Evolutionary conservation across 768 basidiomycete species (phyloP).

Genomic region (Tephrocybe sp.): DNA sequence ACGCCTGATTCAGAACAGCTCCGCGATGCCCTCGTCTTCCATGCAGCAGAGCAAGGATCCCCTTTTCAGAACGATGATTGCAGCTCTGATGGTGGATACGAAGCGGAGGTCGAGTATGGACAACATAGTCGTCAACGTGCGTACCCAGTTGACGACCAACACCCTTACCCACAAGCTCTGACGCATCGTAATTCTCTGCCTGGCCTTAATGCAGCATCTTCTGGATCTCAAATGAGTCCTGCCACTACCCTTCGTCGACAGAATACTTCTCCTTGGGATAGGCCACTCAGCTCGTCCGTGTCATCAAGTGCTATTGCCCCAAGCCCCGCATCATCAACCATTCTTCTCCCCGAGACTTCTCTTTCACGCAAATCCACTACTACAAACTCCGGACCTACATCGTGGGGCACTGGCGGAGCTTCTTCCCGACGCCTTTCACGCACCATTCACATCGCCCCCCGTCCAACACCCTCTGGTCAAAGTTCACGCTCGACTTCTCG

Average conservation of each 20-base stretch:
- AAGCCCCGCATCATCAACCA: constrained; percentile 58
- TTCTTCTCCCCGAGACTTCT: constrained; percentile 60
- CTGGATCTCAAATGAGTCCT: constrained; percentile 65
- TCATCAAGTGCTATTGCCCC: constrained; percentile 54
- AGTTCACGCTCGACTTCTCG: constrained; percentile 94
- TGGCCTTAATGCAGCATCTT: constrained; percentile 59
- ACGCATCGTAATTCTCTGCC: constrained; percentile 55
- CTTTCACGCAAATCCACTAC: constrained; percentile 64
- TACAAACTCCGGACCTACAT: constrained; percentile 40
- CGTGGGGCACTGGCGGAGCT: constrained; percentile 54
- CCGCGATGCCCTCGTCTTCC: constrained; percentile 60
- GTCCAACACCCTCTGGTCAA: constrained; percentile 66
- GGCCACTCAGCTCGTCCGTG: constrained; percentile 50
- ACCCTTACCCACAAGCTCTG: constrained; percentile 35
- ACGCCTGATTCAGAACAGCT: constrained; percentile 52
- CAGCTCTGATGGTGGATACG: constrained; percentile 80
- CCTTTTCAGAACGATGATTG: constrained; percentile 66
- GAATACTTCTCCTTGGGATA: constrained; percentile 65
- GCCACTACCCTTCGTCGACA: constrained; percentile 69
- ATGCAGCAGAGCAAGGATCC: constrained; percentile 53
- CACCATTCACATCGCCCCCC: constrained; percentile 72
- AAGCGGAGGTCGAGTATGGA: constrained; percentile 66
- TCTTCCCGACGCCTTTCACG: constrained; percentile 82
- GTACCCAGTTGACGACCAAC: constrained; percentile 47
- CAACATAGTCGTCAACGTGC: constrained; percentile 75